Evolutionary conservation across 2,329 filamentous ascomycete species (phyloP), one percentile per base, ranked within the genome.

Genomic region (Aspergillus sp.): DNA sequence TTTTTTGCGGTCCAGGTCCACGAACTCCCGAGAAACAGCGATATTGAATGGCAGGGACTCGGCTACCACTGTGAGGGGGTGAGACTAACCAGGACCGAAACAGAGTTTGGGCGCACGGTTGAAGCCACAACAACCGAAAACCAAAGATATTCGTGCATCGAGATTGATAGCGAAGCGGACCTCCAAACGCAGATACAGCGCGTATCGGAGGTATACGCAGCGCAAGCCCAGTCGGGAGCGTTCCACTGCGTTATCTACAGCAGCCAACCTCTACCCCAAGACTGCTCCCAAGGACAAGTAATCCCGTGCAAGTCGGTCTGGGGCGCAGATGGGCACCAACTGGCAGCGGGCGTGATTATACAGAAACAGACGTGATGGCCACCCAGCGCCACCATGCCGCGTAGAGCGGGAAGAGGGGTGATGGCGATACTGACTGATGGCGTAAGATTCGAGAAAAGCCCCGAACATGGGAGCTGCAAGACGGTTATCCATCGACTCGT

Each of bases 11-110:
- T 86, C 1, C 86, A 95, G 68, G 89, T 97, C 1, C 82, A 87
- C 44, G 84, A 87, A 63, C 80, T 99, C 12, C 95, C 95, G 1
- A 84, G 90, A 19, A 80, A 78, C 15, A 88, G 89, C 27, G 80
- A 81, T 39, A 85, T 97, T 11, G 95, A 99, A 77, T 99, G 93
- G 93, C 88, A 90, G 64, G 87, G 88, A 57, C 70, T 85, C 3
- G 89, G 90, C 0, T 73, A 89, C 6, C 73, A 75, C 12, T 73
- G 74, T 27, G 58, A 74, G 15, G 62, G 66, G 19, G 48, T 73
- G 51, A 63, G 58, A 11, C 42, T 74, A 17, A 50, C 51, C 5
- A 53, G 61, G 30, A 52, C 63, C n/a, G 45, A 55, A 9, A 58
- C 51, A 20, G 57, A 62, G 22, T 53, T 49, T 20, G 56, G 62